phyloP scores from a whole-genome alignment of 2,329 filamentous ascomycete genomes.

The Arthrobotrys musiformis region DNA sequence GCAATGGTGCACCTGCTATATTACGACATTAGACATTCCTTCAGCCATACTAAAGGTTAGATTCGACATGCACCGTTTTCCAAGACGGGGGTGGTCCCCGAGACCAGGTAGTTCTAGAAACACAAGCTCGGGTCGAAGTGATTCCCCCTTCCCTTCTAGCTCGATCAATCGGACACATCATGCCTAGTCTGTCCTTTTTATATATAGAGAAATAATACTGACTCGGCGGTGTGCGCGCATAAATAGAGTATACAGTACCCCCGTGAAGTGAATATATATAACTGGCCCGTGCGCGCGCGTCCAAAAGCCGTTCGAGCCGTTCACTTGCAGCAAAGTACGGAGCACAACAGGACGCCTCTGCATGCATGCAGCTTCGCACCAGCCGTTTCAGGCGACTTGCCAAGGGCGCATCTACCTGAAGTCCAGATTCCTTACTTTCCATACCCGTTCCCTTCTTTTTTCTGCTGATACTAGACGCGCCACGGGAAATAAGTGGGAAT shows the following conservation, averaged over 20 bases:
- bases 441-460: no score
- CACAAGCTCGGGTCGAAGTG: no score
- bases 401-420: not conserved
- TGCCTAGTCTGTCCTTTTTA: not conserved
- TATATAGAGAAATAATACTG: not conserved
- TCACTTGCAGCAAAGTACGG: not conserved
- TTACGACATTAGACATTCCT: not conserved
- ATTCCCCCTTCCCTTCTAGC: no score
- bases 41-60: no score
- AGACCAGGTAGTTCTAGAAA: no score
- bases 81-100: no score
- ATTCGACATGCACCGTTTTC: no score
- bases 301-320: constrained; percentile 2
- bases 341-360: constrained; percentile 10
- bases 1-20: not conserved
- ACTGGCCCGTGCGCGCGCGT: constrained; percentile 11
- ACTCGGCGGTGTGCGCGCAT: not conserved
- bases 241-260: not conserved
- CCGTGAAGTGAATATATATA: not conserved
- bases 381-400: constrained; percentile 12
- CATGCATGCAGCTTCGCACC: constrained; percentile 14
- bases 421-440: not conserved
- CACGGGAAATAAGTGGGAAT: no score
- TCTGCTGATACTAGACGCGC: no score
- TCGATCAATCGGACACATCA: not conserved